Evolutionary conservation across 768 basidiomycete species (phyloP).

Genomic region (Mycena olivaceomarginata): DNA sequence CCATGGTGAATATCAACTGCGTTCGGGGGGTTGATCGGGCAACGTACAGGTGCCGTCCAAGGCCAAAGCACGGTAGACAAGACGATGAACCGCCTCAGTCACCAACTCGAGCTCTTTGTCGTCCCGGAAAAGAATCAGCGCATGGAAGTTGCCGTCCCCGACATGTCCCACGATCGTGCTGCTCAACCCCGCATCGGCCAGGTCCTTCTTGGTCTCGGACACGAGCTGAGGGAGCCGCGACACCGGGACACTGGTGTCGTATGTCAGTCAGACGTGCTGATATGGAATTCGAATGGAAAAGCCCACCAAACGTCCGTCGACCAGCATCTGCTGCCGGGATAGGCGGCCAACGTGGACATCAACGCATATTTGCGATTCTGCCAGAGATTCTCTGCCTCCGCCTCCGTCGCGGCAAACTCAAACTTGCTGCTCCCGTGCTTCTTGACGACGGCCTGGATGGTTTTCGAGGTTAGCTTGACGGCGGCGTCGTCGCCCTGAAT

Average conservation of each 20-base stretch:
- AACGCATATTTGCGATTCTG: conserved; percentile 91
- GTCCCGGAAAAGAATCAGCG: conserved; percentile 74
- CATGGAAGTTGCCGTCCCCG: conserved; percentile 81
- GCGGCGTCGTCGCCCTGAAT: conserved; percentile 85
- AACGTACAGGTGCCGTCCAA: conserved; percentile 86
- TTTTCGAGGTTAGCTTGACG: conserved; percentile 74
- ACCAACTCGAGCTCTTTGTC: conserved; percentile 75
- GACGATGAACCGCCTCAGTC: conserved; percentile 78
- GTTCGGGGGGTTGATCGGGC: background rate
- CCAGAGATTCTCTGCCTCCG: conserved; percentile 89
- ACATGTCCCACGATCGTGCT: conserved; percentile 74
- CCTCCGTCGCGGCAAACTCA: conserved; percentile 82
- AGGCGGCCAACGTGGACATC: conserved; percentile 78
- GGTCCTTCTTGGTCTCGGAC: conserved; percentile 87
- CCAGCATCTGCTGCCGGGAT: conserved; percentile 84
- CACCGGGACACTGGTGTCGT: conserved; percentile 74
- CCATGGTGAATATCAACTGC: conserved; percentile 2
- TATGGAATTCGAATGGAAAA: background rate
- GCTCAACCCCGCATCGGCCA: conserved; percentile 70
- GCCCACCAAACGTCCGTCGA: conserved; percentile 93
- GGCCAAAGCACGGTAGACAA: conserved; percentile 82
- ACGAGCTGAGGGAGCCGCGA: conserved; percentile 82
- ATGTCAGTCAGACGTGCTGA: background rate
- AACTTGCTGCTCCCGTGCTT: conserved; percentile 83
- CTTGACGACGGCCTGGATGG: conserved; percentile 77